phyloP scores from a whole-genome alignment of 225 moss, liverwort and hornwort species.

The Marchantia polymorpha region DNA sequence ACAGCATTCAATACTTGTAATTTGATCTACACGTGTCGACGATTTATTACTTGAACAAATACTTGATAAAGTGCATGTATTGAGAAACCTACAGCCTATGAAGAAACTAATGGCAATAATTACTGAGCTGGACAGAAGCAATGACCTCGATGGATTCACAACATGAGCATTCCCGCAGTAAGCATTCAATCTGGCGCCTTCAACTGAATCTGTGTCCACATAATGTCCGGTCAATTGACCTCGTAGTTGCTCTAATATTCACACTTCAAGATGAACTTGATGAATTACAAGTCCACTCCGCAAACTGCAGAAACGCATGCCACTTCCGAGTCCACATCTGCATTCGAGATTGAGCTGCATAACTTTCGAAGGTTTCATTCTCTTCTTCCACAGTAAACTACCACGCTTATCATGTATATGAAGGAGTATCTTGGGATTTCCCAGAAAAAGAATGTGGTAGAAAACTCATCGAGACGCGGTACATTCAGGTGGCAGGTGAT shows the following conservation, averaged over 20 bases:
- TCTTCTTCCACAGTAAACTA: background rate
- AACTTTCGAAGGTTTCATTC: background rate
- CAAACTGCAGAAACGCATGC: background rate
- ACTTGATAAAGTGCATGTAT: no score
- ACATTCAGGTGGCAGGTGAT: conserved; percentile 26
- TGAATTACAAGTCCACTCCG: background rate
- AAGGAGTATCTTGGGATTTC: background rate
- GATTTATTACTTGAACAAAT: no score
- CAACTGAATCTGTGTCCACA: background rate
- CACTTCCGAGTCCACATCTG: background rate
- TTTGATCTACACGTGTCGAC: no score
- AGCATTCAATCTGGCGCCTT: background rate
- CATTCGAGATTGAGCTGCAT: background rate
- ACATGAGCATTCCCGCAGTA: background rate
- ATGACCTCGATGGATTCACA: background rate
- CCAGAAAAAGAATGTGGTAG: background rate
- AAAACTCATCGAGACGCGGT: background rate
- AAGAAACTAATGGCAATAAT: no score
- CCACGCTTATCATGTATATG: background rate
- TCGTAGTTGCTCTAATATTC: background rate
- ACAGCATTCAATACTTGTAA: no score
- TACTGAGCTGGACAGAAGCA: background rate
- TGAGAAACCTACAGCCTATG: no score
- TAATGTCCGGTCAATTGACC: background rate
- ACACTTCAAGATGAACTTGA: background rate